Evolutionary conservation across 306 rosid species (phyloP).

Genomic region (Quercus dentata): DNA sequence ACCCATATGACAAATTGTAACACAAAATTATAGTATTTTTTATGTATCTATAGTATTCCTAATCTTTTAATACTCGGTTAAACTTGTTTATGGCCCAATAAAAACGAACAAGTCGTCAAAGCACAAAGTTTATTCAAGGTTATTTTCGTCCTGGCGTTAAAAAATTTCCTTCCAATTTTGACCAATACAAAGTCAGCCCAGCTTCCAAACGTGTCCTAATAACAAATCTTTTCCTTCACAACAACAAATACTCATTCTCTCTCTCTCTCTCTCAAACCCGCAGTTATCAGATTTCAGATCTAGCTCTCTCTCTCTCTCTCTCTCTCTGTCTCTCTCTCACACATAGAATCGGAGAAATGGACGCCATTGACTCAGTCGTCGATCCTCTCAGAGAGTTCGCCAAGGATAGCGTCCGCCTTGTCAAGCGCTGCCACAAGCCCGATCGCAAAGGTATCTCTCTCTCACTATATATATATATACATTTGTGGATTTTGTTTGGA

Average conservation of each 20-base stretch:
- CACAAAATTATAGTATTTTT: fast-evolving
- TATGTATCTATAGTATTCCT: no score
- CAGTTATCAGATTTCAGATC: not conserved
- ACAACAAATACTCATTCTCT: not conserved
- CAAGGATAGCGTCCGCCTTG: constrained; percentile 26
- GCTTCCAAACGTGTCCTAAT: not conserved
- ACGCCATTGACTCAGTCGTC: constrained; percentile 24
- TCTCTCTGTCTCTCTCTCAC: no score
- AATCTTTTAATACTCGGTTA: no score
- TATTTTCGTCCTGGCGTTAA: not conserved
- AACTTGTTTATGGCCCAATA: no score
- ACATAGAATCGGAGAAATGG: constrained; percentile 8
- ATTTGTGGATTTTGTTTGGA: not conserved
- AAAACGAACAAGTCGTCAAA: not conserved
- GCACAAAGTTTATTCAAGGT: not conserved
- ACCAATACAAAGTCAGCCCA: not conserved
- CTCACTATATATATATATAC: not conserved
- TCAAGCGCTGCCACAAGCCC: constrained; percentile 29
- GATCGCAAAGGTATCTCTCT: constrained; percentile 17
- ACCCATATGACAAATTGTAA: fast-evolving
- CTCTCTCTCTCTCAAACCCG: not conserved
- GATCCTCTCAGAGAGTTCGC: constrained; percentile 31
- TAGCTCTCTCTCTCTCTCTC: constrained; percentile 13
- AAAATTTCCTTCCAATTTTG: not conserved
- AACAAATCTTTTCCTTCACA: not conserved